Base-by-base conservation (phyloP, 2,329 filamentous ascomycete species). In the Dactylellina parvicollis region DNA sequence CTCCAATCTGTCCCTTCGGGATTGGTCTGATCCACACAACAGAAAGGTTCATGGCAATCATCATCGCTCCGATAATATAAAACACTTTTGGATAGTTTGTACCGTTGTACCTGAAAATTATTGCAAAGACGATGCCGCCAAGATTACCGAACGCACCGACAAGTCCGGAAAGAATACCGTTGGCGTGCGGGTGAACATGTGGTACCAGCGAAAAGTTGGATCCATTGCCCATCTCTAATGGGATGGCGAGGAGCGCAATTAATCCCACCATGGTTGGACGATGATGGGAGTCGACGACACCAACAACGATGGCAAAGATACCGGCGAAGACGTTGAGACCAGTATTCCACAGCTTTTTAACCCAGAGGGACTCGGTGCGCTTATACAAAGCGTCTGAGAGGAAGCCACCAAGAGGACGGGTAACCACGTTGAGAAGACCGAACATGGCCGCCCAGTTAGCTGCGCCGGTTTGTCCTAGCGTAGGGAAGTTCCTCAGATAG, bases 191-290 rank as follows among this genome's bases (percentile, higher is more conserved):
- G 80, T 93, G 90, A 0, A 96, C 89, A 79, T 96, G 93, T 2
- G 92, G 92, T 22, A 96, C 89, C 4, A 96, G 85, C 0, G 91
- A 87, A 80, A 95, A 96, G 82, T 91, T 95, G 40, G 91, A 88
- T 0, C 93, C 93, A 79, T 96, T 96, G 42, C 88, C 89, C 1
- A 90, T 91, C 80, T 96, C 92, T 44, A 92, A 82, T 82, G 96
- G 96, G 79, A 96, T 85, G 0, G 90, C 91, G 82, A 92, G 85
- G 8, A 91, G 85, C 0, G 89, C 88, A 7, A 96, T 83, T 4
- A 96, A 86, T 0, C 90, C 91, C 64, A 95, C 88, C 84, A 96
- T 89, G 1, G 86, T 87, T 4, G 84, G 81, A 50, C 89, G 80
- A 22, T 85, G 79, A 24, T 88, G 85, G 0, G 90, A 85, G 79